These are phyloP conservation scores for Areca catechu DNA, from an alignment of 176 grass and related monocot genomes.

Conservation along the genomic window DNA sequence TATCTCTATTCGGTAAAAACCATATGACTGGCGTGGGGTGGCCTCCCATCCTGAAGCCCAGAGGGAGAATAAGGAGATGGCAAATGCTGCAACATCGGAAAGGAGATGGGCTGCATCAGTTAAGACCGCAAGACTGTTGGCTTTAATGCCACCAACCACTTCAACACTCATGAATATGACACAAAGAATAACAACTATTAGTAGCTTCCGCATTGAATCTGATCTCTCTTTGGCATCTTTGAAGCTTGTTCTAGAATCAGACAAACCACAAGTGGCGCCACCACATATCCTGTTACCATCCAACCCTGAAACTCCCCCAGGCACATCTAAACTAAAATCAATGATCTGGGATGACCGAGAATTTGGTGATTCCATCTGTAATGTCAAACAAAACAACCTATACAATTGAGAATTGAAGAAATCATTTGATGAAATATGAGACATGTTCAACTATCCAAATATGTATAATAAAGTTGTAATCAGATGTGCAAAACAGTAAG, in stretches of 20 bases:
- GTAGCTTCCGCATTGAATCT: conserved; percentile 1
- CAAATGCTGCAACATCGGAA: conserved; percentile 1
- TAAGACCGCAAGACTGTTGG: conserved; percentile 4
- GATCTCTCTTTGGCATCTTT: conserved; percentile 5
- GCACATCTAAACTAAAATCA: conserved; percentile 3
- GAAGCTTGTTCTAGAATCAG: neutral
- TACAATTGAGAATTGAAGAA: too few species aligned
- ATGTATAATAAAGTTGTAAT: too few species aligned
- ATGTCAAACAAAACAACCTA: neutral
- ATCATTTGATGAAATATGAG: too few species aligned
- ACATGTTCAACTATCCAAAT: too few species aligned
- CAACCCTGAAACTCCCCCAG: neutral
- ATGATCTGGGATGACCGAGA: conserved; percentile 4
- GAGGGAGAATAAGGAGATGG: conserved; percentile 6
- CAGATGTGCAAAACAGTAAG: too few species aligned
- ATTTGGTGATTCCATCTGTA: conserved; percentile 1
- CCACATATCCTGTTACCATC: neutral
- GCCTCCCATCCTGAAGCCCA: conserved; percentile 11
- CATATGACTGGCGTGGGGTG: conserved; percentile 5
- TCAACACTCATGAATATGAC: neutral
- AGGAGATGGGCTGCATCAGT: conserved; percentile 11
- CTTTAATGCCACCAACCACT: conserved; percentile 12
- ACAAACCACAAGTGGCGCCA: neutral
- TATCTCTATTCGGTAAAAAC: conserved; percentile 6
- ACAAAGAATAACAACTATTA: neutral